Base-by-base conservation (phyloP, 2,329 filamentous ascomycete species). In the Graphilbum ipis-grandicollis region DNA sequence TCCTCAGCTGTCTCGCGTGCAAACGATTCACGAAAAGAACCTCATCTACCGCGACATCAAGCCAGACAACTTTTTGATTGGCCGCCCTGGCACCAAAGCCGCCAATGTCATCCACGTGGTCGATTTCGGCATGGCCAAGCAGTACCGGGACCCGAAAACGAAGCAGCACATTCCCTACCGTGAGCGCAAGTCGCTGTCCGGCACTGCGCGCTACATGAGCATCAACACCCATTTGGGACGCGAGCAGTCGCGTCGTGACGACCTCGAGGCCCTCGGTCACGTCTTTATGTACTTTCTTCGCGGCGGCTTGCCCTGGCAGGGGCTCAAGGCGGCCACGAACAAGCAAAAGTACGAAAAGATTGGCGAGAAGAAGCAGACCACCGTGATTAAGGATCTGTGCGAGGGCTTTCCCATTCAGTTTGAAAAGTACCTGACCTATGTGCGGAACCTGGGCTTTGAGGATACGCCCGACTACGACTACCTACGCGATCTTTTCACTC, bases 321-420 rank as follows among this genome's bases (percentile, higher is more conserved):
- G 75, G 9, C 61, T 81, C 44, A 80, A 80, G 61, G 75, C 75
- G 54, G 75, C 74, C 22, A 79, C 75, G 33, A 79, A 79, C 58
- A 79, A 98, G 73, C 90, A 98, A 56, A 98, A 98, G 64, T 98
- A 98, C 56, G 90, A 98, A 63, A 96, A 96, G 71, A 98, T 98
- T 59, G 90, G 90, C 33, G 88, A 98, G 68, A 96, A 98, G 79
- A 98, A 98, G 67, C 90, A 96, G 64, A 94, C 88, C 0, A 96
- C 90, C 18, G 73, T 75, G 5, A 92, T 98, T 63, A 93, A 94
- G 64, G 90, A 98, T 50, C 73, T 98, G 14, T 96, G 88, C 55
- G 86, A 94, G 49, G 80, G 84, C 36, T 96, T 93, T 60, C 88
- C 90, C 46, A 83, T 93, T 55, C 86, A 98, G 60, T 93, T 98